A percentile compares a stretch with the other conserved stretches of the same genome.
Evolutionary conservation across 106 monocot species (phyloP).

Genomic region (Agapanthus africanus): DNA sequence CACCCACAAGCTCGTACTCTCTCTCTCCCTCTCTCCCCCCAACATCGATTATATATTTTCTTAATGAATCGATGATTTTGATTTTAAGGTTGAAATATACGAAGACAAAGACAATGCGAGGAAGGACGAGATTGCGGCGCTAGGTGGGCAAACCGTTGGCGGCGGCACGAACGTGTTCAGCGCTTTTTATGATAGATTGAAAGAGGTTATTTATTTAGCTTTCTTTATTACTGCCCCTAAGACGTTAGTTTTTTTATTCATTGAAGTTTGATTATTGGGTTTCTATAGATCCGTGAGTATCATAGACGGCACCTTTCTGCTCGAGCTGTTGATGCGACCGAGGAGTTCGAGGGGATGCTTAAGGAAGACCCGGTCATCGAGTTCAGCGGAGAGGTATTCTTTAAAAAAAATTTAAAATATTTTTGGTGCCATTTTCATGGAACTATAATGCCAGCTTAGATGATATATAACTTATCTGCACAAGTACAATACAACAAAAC

Average conservation of each 20-base stretch:
- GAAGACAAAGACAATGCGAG: slow-evolving; percentile 85
- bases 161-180: slow-evolving; percentile 54
- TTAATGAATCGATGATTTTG: background rate
- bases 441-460: too few relatives aligned
- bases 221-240: background rate
- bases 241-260: background rate
- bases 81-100: slow-evolving; percentile 62
- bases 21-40: too few relatives aligned
- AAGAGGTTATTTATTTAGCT: slow-evolving; percentile 51
- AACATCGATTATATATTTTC: too few relatives aligned
- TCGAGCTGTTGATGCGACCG: slow-evolving; percentile 52
- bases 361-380: slow-evolving; percentile 85
- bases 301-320: slow-evolving; percentile 74
- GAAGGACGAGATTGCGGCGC: slow-evolving; percentile 78
- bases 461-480: too few relatives aligned
- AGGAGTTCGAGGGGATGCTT: slow-evolving; percentile 76
- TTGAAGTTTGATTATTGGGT: background rate
- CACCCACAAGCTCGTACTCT: slow-evolving; percentile 60
- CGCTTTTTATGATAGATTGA: slow-evolving; percentile 82
- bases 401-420: too few relatives aligned
- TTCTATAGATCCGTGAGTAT: slow-evolving; percentile 71
- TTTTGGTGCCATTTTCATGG: too few relatives aligned
- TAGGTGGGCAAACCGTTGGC: slow-evolving; percentile 58
- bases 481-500: too few relatives aligned
- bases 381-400: slow-evolving; percentile 29